Evolutionary conservation across 331 rosid species (phyloP).

Genomic region (Spiraea crenata): DNA sequence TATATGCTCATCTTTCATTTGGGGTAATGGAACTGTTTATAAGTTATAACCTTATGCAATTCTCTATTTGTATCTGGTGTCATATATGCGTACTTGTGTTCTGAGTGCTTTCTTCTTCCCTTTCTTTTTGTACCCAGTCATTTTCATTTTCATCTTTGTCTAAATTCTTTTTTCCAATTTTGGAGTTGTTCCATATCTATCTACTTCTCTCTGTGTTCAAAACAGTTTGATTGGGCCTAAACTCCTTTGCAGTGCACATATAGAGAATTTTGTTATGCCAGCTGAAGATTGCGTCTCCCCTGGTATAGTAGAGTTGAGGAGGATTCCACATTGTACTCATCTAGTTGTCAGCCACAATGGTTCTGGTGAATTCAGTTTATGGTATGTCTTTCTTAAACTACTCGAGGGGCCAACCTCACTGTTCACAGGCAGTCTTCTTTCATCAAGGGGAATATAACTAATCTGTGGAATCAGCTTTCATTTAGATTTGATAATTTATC

Average conservation of each 20-base stretch:
- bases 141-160: not conserved
- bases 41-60: not conserved
- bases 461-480: not conserved
- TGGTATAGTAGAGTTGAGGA: slow-evolving; percentile 74
- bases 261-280: slow-evolving; percentile 49
- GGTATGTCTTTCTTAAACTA: slow-evolving; percentile 46
- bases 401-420: not conserved
- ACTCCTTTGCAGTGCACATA: slow-evolving; percentile 56
- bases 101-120: not conserved
- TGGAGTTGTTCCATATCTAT: not conserved
- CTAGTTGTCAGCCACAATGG: slow-evolving; percentile 64
- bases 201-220: not conserved
- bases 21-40: too few relatives aligned
- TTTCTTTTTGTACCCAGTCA: not conserved
- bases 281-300: slow-evolving; percentile 51
- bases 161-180: not conserved
- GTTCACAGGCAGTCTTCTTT: not conserved
- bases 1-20: too few relatives aligned
- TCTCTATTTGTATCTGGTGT: not conserved
- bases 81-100: not conserved
- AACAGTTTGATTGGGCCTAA: not conserved
- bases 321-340: slow-evolving; percentile 56
- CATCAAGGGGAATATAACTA: not conserved
- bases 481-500: not conserved
- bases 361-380: slow-evolving; percentile 73